Base-by-base conservation (phyloP, 352 stramenopile species). In the Globisporangium mamillatum region DNA sequence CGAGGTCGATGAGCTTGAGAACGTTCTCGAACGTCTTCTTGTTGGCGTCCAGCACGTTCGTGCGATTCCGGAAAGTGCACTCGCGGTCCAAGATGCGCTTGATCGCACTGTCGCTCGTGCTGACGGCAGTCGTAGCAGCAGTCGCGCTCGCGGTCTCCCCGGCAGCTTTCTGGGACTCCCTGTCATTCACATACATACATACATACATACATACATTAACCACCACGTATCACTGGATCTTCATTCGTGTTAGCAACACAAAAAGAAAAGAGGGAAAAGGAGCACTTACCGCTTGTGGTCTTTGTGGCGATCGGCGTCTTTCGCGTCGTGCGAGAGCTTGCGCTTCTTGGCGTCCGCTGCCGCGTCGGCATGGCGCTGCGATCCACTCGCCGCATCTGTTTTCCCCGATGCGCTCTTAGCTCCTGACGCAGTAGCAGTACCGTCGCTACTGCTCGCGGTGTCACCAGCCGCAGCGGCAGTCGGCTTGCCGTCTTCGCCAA, bases 21-120 rank as follows among this genome's bases (percentile, higher is more conserved):
- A 94, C 82, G 46, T 82, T 88, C 55, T 96, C 85, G 71, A 96
- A 96, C 64, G 80, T 91, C 69, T 87, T 93, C 71, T 90, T 93
- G 60, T 76, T 74, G 1, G 88, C 85, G 41, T 90, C 88, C 67
- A 96, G 70, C 67, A 96, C 80, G 6, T 72, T 92, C 46, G 86
- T 94, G 41, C 88, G 73, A 53, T 78, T 92, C 32, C 85, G 71
- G 59, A 83, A 80, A 18, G 78, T 79, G 71, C 82, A 86, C 62
- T 93, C 88, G 58, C 90, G 90, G 24, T 86, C 79, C 9, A 81
- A 57, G 3, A 95, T 79, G 50, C 78, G 73, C 73, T 93, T 92
- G 60, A 92, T 79, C 27, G 72, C 72, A 4, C 64, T 73, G 41
- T 94, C 81, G 0, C 46, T 66, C 29, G 77, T 65, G 22, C 74